Evolutionary conservation across 352 stramenopile species (phyloP), one percentile per base, ranked within the genome.

Genomic region (Phytophthora sojae): DNA sequence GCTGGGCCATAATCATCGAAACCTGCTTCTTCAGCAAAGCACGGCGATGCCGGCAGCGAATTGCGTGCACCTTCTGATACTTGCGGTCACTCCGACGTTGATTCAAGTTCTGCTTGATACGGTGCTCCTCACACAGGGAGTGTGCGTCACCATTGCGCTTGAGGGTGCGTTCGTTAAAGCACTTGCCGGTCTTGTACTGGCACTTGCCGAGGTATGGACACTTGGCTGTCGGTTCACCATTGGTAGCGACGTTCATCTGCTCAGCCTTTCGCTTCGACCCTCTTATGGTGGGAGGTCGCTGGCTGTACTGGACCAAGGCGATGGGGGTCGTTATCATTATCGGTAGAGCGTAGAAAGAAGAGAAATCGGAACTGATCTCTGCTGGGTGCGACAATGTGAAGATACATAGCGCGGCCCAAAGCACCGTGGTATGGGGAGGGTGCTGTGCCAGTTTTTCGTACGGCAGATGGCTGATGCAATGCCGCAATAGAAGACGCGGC

Each of bases 131-230:
- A 52, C 89, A 96, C 29, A 96, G 69, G 42, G 83, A 92, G 72
- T 96, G 89, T 6, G 80, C 85, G 51, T 94, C 80, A 47, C 89
- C 89, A 44, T 94, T 95, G 73, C 86, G 86, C 81, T 95, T 95
- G 69, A 93, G 77, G 23, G 89, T 91, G 61, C 89, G 87, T 66
- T 96, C 64, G 1, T 26, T 26, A 26, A 92, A 92, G 73, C 89
- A 96, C 68, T 96, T 96, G 75, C 89, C 86, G 26, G 89, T 94
- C 68, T 96, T 94, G 82, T 96, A 96, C 73, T 93, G 83, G 67
- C 87, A 96, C 68, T 94, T 96, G 71, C 86, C 86, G 26, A 83
- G 83, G 75, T 92, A 92, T 47, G 71, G 54, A 0, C 84, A 80
- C 45, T 68, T 72, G 14, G 49, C 17, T 0, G 53, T 26, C 23